Evolutionary conservation across 2,329 filamentous ascomycete genomes (phyloP).

Genomic region (Aspergillus viridinutans): DNA sequence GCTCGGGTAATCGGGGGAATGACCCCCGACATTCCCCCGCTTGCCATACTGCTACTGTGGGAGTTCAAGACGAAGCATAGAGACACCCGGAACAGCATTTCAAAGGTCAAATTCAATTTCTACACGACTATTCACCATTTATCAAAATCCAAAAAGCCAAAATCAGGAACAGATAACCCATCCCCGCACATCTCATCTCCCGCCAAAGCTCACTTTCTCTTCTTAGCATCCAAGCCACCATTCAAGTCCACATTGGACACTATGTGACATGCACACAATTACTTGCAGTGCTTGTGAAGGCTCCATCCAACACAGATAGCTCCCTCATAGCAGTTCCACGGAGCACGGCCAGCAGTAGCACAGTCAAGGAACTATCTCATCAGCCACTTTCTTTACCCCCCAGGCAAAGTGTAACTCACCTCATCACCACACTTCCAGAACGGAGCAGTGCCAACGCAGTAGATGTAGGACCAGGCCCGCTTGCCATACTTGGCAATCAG

Average conservation of each 20-base stretch:
- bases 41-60: background rate
- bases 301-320: background rate
- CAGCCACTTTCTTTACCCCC: background rate
- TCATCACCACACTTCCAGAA: slow-evolving; percentile 1
- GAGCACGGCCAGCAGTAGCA: background rate
- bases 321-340: background rate
- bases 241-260: background rate
- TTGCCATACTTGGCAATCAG: slow-evolving; percentile 2
- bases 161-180: too few species aligned
- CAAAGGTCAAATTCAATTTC: background rate
- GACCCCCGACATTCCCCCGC: background rate
- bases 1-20: background rate
- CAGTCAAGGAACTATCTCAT: slow-evolving; percentile 2
- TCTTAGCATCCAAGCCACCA: too few species aligned
- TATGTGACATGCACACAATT: background rate
- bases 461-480: slow-evolving; percentile 1
- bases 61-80: too few species aligned
- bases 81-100: background rate
- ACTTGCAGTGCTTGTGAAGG: slow-evolving; percentile 2
- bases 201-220: too few species aligned
- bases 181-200: too few species aligned
- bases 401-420: background rate
- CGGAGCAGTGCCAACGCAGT: background rate
- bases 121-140: accelerated
- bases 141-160: too few species aligned